Base-by-base conservation (phyloP, 768 basidiomycete genomes). In the Tylopilus felleus region DNA sequence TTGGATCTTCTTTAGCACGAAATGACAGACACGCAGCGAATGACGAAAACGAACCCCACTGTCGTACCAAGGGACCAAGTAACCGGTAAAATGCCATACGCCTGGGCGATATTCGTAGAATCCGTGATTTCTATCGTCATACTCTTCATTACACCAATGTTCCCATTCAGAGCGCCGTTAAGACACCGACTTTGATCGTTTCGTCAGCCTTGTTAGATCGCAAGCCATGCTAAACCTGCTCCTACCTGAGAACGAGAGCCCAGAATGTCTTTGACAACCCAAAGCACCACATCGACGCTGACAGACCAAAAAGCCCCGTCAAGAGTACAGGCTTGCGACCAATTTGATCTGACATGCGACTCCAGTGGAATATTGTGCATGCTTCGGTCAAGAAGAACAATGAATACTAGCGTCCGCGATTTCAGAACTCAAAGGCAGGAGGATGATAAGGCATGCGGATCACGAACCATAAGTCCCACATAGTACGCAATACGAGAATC, bases 51-150 rank as follows among this genome's bases (percentile, higher is more conserved):
- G 51, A 36, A 79, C 78, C 78, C 79, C 1, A 77, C 17, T 13
- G 77, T 72, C 0, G 59, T 64, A 13, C 79, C 79, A 16, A 71
- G 48, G 25, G 69, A 67, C 80, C 80, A 80, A 17, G 74, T 61
- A 10, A 72, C 60, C 1, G 88, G 88, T 65, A 86, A 70, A 53
- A 79, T 81, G 4, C 81, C 78, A 64, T 83, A 88, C 13, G 82
- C 78, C 36, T 56, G 59, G 7, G 60, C 71, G 44, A 60, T 56
- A 53, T 64, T 72, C 14, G 69, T 69, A 5, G 69, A 29, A 38
- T 69, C 68, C 7, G 69, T 78, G 31, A 80, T 72, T 59, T 80
- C 79, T 5, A 70, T 71, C 8, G 69, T 50, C 70, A 75, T 73
- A 44, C 77, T 78, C 55, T 80, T 80, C 55, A 78, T 71, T 27